phyloP scores from a whole-genome alignment of 805 yeast genomes.

The Vanderwaltozyma tropicalis region DNA sequence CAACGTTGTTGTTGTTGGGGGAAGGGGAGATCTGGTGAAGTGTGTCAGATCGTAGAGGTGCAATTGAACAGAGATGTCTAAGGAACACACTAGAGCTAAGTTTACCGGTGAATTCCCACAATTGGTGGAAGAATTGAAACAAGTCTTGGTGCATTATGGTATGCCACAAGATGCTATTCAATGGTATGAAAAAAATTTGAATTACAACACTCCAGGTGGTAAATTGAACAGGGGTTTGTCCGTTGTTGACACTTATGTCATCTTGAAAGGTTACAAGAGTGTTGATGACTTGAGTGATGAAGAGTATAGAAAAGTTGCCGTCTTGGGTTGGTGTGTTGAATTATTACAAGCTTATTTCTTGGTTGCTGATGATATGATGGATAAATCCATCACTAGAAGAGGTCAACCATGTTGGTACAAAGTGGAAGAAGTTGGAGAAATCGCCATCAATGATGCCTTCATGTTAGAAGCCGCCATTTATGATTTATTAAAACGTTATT shows the following conservation, averaged over 20 bases:
- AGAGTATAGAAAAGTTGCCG: slow-evolving; percentile 75
- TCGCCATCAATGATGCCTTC: slow-evolving; percentile 95
- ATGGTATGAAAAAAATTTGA: slow-evolving; percentile 67
- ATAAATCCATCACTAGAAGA: slow-evolving; percentile 88
- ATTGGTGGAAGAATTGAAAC: slow-evolving; percentile 63
- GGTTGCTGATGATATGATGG: slow-evolving; percentile 99
- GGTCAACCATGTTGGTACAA: slow-evolving; percentile 98
- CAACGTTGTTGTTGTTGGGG: too few species aligned
- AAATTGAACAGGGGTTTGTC: slow-evolving; percentile 93
- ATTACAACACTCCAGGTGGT: slow-evolving; percentile 93
- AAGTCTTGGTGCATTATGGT: slow-evolving; percentile 52
- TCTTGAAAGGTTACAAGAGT: slow-evolving; percentile 54
- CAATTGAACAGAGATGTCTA: too few species aligned
- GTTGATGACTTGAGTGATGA: slow-evolving; percentile 49
- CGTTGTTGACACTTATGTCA: slow-evolving; percentile 83
- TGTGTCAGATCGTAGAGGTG: too few species aligned
- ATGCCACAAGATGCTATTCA: slow-evolving; percentile 78
- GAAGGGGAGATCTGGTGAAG: too few species aligned
- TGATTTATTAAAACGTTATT: slow-evolving; percentile 77
- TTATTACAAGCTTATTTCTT: slow-evolving; percentile 91
- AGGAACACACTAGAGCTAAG: slow-evolving; percentile 34
- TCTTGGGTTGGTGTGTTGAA: slow-evolving; percentile 93
- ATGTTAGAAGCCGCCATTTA: slow-evolving; percentile 95
- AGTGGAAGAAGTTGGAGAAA: slow-evolving; percentile 67
- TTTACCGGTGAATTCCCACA: slow-evolving; percentile 64